These are phyloP conservation scores for Alternaria atra DNA, from an alignment of 2,329 filamentous ascomycete genomes.

Conservation along the genomic window DNA sequence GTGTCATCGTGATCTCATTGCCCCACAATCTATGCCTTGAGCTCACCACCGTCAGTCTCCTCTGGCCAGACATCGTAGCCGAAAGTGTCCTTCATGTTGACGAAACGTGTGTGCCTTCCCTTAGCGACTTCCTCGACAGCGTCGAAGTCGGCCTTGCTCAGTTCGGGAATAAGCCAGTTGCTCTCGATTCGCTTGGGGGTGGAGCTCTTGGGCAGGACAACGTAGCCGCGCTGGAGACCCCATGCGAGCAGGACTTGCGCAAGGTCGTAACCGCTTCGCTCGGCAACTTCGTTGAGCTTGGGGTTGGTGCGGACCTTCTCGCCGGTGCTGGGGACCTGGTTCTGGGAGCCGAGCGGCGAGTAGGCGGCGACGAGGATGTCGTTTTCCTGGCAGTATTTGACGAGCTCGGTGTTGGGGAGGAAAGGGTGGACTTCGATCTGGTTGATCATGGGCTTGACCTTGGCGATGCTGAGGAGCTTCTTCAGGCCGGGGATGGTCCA, in stretches of 20 bases:
- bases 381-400: conserved; percentile 66
- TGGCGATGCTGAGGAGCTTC: conserved; percentile 71
- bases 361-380: conserved; percentile 70
- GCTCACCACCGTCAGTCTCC: conserved; percentile 44
- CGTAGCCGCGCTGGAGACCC: conserved; percentile 76
- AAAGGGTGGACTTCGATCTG: conserved; percentile 81
- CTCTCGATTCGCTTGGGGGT: conserved; percentile 57
- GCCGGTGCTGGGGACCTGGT: conserved; percentile 73
- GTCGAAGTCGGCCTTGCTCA: conserved; percentile 64
- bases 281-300: conserved; percentile 70
- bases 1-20: conserved; percentile 5
- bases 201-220: conserved; percentile 54
- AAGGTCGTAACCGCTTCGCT: conserved; percentile 77
- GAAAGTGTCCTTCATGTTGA: conserved; percentile 85
- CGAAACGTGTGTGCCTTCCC: conserved; percentile 74
- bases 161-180: conserved; percentile 71
- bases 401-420: conserved; percentile 70
- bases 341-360: conserved; percentile 74
- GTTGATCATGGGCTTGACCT: conserved; percentile 73
- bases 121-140: conserved; percentile 71
- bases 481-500: conserved; percentile 74
- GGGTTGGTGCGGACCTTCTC: conserved; percentile 75
- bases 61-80: conserved; percentile 71
- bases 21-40: conserved; percentile 30
- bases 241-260: conserved; percentile 86